Base-by-base conservation (phyloP, 2,329 filamentous ascomycete species). In the Corniculantispora saksenae region DNA sequence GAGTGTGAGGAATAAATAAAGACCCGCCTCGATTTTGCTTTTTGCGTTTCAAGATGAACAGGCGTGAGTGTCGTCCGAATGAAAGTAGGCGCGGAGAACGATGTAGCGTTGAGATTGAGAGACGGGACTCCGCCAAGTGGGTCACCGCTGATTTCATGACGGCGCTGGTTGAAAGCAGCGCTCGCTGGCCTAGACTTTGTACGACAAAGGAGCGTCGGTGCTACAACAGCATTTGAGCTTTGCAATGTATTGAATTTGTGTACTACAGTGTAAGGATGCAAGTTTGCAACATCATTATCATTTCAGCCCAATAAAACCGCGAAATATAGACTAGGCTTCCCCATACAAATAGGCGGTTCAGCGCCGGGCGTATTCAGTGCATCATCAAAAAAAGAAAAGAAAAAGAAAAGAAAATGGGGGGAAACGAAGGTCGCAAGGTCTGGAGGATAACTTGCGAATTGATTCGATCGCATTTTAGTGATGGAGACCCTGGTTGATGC, bases 401-500 rank as follows among this genome's bases (percentile, higher is more conserved):
- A 10, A 5, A 45, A 17, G 21, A 38, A 43, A 23, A 17, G 54
- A 29, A 51, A 13, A 29, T 19, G 9, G n/a, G 25, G n/a, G n/a
- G n/a, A n/a, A n/a, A n/a, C n/a, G n/a, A n/a, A n/a, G n/a, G n/a
- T n/a, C n/a, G n/a, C n/a, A n/a, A n/a, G n/a, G n/a, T n/a, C n/a
- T n/a, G n/a, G n/a, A n/a, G n/a, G n/a, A n/a, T n/a, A n/a, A n/a
- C n/a, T n/a, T n/a, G n/a, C n/a, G n/a, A n/a, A n/a, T n/a, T n/a
- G n/a, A n/a, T n/a, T n/a, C n/a, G n/a, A n/a, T n/a, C n/a, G n/a
- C n/a, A n/a, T n/a, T n/a, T n/a, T 7, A 63, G 29, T 57, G 51
- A 57, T 57, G 61, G n/a, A 45, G 17, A n/a, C 43, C 43, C n/a
- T 64, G 55, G 70, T 80, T 78, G 70, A 74, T 73, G 27, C 75